Conservation (phyloP, 495 filamentous ascomycete species). For the Echria macrotheca region DNA sequence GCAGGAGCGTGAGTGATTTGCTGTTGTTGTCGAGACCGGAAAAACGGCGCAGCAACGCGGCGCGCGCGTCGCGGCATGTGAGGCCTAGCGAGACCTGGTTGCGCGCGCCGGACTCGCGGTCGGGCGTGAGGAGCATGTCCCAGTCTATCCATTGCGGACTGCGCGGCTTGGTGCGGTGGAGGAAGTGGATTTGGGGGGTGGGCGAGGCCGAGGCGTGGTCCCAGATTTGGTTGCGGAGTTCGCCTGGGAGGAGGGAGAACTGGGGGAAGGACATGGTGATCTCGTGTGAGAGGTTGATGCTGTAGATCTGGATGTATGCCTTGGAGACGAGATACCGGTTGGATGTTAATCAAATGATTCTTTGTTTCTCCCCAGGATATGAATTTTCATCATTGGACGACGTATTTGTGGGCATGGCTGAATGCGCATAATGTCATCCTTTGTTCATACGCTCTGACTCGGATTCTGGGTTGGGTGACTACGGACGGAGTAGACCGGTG, state of each 20-base stretch:
- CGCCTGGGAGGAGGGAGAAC: slow-evolving; percentile 19
- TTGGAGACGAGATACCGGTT: neutral
- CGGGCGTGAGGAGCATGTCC: slow-evolving; percentile 19
- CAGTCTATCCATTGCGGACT: slow-evolving; percentile 8
- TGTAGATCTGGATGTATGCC: neutral
- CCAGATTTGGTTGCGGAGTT: slow-evolving; percentile 24
- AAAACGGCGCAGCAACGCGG: slow-evolving; percentile 14
- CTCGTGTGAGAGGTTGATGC: neutral
- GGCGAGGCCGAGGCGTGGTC: slow-evolving; percentile 16
- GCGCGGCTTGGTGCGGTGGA: slow-evolving; percentile 22
- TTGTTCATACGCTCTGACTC: neutral
- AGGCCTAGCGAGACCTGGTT: slow-evolving; percentile 15
- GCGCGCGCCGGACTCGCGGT: slow-evolving; percentile 27
- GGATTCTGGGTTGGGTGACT: too few relatives aligned
- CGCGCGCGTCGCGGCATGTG: slow-evolving; percentile 15
- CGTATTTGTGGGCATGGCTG: neutral
- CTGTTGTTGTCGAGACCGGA: neutral
- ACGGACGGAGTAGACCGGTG: too few relatives aligned
- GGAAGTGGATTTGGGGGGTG: slow-evolving; percentile 19
- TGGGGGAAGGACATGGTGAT: slow-evolving; percentile 11
- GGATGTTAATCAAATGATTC: too few relatives aligned
- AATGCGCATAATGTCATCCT: neutral
- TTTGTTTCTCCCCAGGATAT: too few relatives aligned
- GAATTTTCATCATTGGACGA: too few relatives aligned
- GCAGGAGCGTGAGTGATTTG: too few relatives aligned